Percentiles rank a stretch among this genome's conserved stretches.
Evolutionary conservation across 495 filamentous ascomycete species (phyloP).

Genomic region (Rhizodiscina lignyota): DNA sequence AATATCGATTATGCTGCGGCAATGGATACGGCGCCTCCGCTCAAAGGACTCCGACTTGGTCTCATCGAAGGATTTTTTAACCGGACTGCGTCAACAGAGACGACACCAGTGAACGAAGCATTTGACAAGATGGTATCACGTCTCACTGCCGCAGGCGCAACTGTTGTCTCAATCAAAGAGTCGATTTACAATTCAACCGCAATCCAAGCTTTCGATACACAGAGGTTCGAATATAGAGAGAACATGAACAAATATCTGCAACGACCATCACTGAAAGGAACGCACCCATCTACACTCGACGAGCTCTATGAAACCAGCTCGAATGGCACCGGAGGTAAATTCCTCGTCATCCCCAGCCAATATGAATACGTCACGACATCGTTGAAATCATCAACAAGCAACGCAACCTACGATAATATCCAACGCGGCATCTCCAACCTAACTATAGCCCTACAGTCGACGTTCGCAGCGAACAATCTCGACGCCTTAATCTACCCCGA

Average conservation of each 20-base stretch:
- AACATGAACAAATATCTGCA: slow-evolving; percentile 31
- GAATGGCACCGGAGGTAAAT: slow-evolving; percentile 18
- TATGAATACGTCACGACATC: slow-evolving; percentile 34
- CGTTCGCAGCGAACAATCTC: slow-evolving; percentile 30
- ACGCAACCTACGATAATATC: slow-evolving; percentile 26
- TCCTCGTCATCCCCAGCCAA: slow-evolving; percentile 38
- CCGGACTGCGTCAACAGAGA: slow-evolving; percentile 25
- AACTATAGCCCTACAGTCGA: slow-evolving; percentile 26
- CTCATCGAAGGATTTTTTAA: slow-evolving; percentile 34
- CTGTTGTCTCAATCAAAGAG: slow-evolving; percentile 31
- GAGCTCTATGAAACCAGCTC: slow-evolving; percentile 22
- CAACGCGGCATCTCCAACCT: slow-evolving; percentile 30
- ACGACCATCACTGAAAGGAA: slow-evolving; percentile 14
- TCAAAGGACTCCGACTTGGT: slow-evolving; percentile 29
- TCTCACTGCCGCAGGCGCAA: slow-evolving; percentile 21
- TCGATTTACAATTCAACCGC: slow-evolving; percentile 31
- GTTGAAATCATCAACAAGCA: slow-evolving; percentile 27
- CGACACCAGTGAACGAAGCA: slow-evolving; percentile 31
- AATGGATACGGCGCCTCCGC: slow-evolving; percentile 15
- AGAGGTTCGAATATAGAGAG: slow-evolving; percentile 39
- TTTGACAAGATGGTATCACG: slow-evolving; percentile 22
- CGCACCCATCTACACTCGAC: slow-evolving; percentile 22
- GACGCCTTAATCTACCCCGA: slow-evolving; percentile 50
- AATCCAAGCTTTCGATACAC: slow-evolving; percentile 34
- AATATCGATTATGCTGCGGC: slow-evolving; percentile 26